Evolutionary conservation across 2,329 filamentous ascomycete genomes (phyloP).

Genomic region (Fonsecaea nubica): DNA sequence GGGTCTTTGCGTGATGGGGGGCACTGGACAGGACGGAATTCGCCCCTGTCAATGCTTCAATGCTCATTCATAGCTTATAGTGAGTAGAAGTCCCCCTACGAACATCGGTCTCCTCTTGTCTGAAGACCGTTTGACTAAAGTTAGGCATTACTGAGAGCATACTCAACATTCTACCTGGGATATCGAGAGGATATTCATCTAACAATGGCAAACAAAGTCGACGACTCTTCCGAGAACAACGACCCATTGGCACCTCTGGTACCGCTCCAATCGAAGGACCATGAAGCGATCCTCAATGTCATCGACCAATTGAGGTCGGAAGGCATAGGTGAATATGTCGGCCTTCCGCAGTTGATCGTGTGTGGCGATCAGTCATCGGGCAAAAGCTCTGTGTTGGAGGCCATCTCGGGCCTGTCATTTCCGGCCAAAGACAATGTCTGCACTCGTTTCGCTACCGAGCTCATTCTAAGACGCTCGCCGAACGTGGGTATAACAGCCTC

Average conservation of each 20-base stretch:
- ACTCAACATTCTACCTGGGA: neutral
- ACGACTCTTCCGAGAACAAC: neutral
- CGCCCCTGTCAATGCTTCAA: neutral
- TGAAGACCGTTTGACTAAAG: neutral
- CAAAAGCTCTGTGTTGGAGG: slow-evolving; percentile 45
- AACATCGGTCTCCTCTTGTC: neutral
- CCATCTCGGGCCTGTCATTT: slow-evolving; percentile 43
- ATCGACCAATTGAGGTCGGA: slow-evolving; percentile 48
- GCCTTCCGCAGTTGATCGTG: slow-evolving; percentile 45
- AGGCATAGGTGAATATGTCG: slow-evolving; percentile 58
- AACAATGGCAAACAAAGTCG: neutral
- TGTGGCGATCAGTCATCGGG: slow-evolving; percentile 45
- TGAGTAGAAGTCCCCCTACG: neutral
- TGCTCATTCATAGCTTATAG: neutral
- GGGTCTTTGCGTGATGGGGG: neutral
- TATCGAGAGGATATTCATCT: neutral
- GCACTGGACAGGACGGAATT: neutral
- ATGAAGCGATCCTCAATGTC: slow-evolving; percentile 33
- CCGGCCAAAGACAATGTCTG: slow-evolving; percentile 43
- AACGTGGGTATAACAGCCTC: slow-evolving; percentile 26
- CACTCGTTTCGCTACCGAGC: slow-evolving; percentile 44
- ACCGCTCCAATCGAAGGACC: slow-evolving; percentile 35
- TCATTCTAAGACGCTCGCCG: slow-evolving; percentile 37
- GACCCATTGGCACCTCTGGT: slow-evolving; percentile 15
- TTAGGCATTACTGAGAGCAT: neutral